phyloP scores from a whole-genome alignment of 345 rosid genomes.

The Arabis alpina region DNA sequence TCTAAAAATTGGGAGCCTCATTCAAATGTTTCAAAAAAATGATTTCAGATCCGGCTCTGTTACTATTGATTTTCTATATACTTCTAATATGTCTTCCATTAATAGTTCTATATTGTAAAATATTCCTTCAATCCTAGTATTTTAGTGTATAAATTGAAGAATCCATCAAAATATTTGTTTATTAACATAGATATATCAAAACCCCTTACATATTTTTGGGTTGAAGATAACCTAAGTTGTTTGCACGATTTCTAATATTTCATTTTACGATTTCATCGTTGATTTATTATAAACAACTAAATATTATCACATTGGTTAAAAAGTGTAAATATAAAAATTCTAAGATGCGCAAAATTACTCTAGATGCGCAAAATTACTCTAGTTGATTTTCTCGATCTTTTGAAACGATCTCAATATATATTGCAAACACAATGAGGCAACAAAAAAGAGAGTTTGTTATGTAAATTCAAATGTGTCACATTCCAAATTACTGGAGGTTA shows the following conservation, averaged over 20 bases:
- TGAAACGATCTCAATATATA: slow-evolving; percentile 3
- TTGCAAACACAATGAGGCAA: slow-evolving; percentile 3
- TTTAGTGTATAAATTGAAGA: no score
- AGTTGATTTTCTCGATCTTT: neutral
- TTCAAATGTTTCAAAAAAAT: no score
- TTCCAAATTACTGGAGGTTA: slow-evolving; percentile 4
- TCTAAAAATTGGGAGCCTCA: no score
- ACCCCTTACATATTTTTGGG: no score
- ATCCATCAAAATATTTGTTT: no score
- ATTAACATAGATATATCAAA: no score
- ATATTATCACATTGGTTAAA: neutral
- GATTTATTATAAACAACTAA: neutral
- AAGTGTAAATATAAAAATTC: neutral
- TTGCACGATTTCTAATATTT: slow-evolving; percentile 5
- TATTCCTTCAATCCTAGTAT: no score
- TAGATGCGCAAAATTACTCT: neutral
- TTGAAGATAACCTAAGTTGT: slow-evolving; percentile 3
- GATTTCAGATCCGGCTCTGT: no score
- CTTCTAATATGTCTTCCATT: neutral
- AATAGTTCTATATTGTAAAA: no score
- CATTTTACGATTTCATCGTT: slow-evolving; percentile 1
- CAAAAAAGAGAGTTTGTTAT: neutral
- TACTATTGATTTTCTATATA: no score
- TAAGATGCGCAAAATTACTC: neutral
- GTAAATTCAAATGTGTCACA: slow-evolving; percentile 25